A percentile compares a stretch with the other conserved stretches of the same genome.
phyloP scores from a whole-genome alignment of 1,284 basidiomycete genomes.

The Mycena sp. region DNA sequence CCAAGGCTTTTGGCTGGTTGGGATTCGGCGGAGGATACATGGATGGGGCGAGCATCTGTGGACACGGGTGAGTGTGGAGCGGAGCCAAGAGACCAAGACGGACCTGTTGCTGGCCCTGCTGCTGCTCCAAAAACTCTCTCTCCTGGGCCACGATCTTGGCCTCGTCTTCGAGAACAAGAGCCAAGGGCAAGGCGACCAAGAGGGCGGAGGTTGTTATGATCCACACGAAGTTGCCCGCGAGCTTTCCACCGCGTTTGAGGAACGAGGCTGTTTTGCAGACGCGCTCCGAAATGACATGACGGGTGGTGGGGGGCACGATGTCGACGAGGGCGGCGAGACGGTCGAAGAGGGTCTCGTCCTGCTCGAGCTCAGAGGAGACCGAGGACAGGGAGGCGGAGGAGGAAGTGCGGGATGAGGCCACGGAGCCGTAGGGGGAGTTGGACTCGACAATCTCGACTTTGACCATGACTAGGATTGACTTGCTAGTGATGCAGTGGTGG shows the following conservation, averaged over 20 bases:
- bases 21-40: slow-evolving; percentile 60
- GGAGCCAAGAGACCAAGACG: slow-evolving; percentile 40
- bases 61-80: slow-evolving; percentile 19
- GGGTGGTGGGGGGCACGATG: slow-evolving; percentile 92
- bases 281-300: slow-evolving; percentile 75
- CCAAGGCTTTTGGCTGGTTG: slow-evolving; percentile 68
- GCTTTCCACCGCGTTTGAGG: slow-evolving; percentile 71
- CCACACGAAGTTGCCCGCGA: slow-evolving; percentile 93
- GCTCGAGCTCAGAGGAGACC: slow-evolving; percentile 70
- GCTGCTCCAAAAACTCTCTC: slow-evolving; percentile 93
- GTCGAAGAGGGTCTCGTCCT: slow-evolving; percentile 88
- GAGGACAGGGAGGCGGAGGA: slow-evolving; percentile 82
- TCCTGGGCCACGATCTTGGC: slow-evolving; percentile 95
- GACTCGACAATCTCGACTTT: slow-evolving; percentile 87
- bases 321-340: slow-evolving; percentile 92
- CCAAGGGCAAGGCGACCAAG: slow-evolving; percentile 92
- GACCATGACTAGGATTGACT: slow-evolving; percentile 80
- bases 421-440: slow-evolving; percentile 74
- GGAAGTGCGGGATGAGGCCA: slow-evolving; percentile 70
- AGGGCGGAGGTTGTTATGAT: slow-evolving; percentile 94
- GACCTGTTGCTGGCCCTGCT: slow-evolving; percentile 91
- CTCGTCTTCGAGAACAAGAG: slow-evolving; percentile 95
- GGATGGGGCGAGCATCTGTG: slow-evolving; percentile 75
- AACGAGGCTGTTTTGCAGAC: slow-evolving; percentile 69
- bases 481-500: too few species aligned